Evolutionary conservation across 2,329 filamentous ascomycete species (phyloP).

Genomic region (Penicillium sp.): DNA sequence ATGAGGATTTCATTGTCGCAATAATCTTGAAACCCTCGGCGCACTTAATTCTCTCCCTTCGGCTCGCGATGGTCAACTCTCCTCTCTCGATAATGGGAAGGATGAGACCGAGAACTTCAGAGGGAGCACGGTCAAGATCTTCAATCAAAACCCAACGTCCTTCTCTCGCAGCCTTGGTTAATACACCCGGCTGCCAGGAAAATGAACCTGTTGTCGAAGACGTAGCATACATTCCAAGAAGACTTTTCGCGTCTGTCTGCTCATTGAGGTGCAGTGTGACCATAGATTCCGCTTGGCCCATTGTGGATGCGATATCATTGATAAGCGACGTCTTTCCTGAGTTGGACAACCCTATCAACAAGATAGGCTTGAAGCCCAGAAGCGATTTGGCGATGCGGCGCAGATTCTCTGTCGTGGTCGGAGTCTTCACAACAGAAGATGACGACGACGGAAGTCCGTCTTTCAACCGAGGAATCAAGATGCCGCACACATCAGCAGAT

Average conservation of each 20-base stretch:
- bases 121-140: constrained; percentile 91
- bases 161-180: constrained; percentile 91
- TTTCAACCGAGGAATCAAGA: constrained; percentile 64
- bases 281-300: constrained; percentile 79
- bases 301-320: constrained; percentile 75
- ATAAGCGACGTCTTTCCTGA: constrained; percentile 88
- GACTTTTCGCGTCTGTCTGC: constrained; percentile 95
- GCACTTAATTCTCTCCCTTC: constrained; percentile 82
- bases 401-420: constrained; percentile 73
- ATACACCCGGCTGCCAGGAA: constrained; percentile 84
- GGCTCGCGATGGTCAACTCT: constrained; percentile 86
- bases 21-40: constrained; percentile 85
- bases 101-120: constrained; percentile 90
- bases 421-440: constrained; percentile 65
- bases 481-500: constrained; percentile 65
- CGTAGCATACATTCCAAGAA: constrained; percentile 91
- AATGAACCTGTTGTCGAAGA: constrained; percentile 87
- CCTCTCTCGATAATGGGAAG: constrained; percentile 88
- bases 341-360: constrained; percentile 80
- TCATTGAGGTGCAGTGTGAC: constrained; percentile 96
- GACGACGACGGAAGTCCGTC: constrained; percentile 45
- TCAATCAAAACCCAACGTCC: constrained; percentile 97
- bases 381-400: constrained; percentile 68
- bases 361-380: constrained; percentile 67
- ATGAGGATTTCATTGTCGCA: constrained; percentile 77